Conservation (phyloP, 805 yeast species). For the Starmera dryadoides region DNA sequence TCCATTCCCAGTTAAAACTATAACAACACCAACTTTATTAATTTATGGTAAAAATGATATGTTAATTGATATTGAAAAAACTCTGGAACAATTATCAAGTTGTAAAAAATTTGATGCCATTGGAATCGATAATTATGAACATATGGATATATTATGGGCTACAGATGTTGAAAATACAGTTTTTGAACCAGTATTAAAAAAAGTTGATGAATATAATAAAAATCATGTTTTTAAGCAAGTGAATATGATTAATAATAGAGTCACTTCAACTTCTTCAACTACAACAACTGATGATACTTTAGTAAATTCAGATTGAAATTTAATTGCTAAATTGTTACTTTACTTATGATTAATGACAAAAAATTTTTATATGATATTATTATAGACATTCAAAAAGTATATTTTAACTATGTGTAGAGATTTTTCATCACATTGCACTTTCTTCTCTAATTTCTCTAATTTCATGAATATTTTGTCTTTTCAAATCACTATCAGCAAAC, state of each 20-base stretch:
- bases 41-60: constrained; percentile 68
- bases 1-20: constrained; percentile 47
- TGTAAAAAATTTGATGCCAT: constrained; percentile 22
- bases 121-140: constrained; percentile 59
- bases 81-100: constrained; percentile 46
- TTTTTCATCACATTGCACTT: too few relatives aligned
- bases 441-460: constrained; percentile 40
- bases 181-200: constrained; percentile 37
- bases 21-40: constrained; percentile 53
- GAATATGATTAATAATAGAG: background rate
- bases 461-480: constrained; percentile 27
- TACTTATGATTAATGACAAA: too few relatives aligned
- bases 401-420: too few relatives aligned
- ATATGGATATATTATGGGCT: constrained; percentile 79
- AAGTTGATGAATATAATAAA: constrained; percentile 11
- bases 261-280: background rate
- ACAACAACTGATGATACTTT: background rate
- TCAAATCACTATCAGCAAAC: constrained; percentile 32
- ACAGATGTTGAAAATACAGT: constrained; percentile 38
- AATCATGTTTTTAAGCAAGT: background rate
- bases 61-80: constrained; percentile 61
- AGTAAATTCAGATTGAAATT: too few relatives aligned
- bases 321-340: too few relatives aligned
- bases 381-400: too few relatives aligned
- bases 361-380: too few relatives aligned